These are phyloP conservation scores for Fusarium buxicola DNA, from an alignment of 2,329 filamentous ascomycete genomes.

Conservation along the genomic window DNA sequence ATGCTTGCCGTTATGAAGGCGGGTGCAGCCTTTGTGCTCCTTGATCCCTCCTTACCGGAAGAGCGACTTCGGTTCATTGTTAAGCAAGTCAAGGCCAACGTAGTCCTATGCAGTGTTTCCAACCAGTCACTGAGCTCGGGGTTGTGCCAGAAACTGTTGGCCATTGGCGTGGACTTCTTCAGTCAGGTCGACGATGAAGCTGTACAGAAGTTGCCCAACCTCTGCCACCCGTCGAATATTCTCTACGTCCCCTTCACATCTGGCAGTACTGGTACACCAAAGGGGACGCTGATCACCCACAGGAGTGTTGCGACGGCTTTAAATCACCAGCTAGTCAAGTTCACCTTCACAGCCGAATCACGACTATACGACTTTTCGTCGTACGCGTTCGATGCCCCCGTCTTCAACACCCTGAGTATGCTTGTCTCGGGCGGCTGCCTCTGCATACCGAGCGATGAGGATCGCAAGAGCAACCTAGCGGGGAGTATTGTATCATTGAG, in stretches of 20 bases:
- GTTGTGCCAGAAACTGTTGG: too few species aligned
- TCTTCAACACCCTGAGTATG: conserved; percentile 1
- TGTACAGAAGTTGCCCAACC: too few species aligned
- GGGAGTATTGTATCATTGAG: neutral
- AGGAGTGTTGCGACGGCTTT: neutral
- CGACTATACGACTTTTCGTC: conserved; percentile 10
- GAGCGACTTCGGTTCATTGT: neutral
- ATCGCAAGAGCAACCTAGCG: neutral
- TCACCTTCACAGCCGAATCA: neutral
- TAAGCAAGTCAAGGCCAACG: neutral
- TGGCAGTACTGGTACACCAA: conserved; percentile 41
- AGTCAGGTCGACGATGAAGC: too few species aligned
- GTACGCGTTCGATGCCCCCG: conserved; percentile 2
- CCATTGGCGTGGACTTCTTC: too few species aligned
- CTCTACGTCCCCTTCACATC: conserved; percentile 42
- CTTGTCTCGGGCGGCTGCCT: conserved; percentile 2
- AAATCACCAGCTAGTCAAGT: neutral
- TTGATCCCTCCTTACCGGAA: neutral
- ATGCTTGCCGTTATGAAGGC: neutral
- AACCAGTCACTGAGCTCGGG: neutral
- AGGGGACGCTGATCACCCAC: conserved; percentile 33
- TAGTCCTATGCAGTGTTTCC: neutral
- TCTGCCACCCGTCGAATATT: neutral
- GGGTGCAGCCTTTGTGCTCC: neutral
- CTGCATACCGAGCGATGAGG: conserved; percentile 1